Evolutionary conservation across 108 stramenopile species (phyloP).

Genomic region (Mediolabrus comicus): DNA sequence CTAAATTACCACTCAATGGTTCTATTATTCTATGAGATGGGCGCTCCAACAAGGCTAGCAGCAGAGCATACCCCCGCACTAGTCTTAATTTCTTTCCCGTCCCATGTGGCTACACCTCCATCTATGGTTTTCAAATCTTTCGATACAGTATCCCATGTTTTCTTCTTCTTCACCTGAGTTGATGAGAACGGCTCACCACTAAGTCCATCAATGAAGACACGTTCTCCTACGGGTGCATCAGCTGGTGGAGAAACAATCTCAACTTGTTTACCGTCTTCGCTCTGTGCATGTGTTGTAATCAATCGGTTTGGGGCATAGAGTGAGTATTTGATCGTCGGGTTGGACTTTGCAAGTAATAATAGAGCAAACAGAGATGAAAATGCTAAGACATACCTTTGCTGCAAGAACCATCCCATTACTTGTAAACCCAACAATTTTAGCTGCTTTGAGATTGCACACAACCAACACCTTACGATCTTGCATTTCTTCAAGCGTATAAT

Average conservation of each 20-base stretch:
- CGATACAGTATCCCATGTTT: constrained; percentile 74
- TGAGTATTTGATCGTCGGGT: neutral
- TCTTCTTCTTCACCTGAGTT: constrained; percentile 88
- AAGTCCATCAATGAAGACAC: constrained; percentile 81
- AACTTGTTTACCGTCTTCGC: constrained; percentile 67
- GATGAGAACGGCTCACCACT: constrained; percentile 75
- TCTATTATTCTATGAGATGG: constrained; percentile 69
- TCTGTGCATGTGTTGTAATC: constrained; percentile 18
- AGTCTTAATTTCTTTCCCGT: constrained; percentile 73
- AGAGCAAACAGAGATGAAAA: neutral
- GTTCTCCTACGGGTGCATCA: constrained; percentile 81
- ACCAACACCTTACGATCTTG: constrained; percentile 86
- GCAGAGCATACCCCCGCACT: constrained; percentile 73
- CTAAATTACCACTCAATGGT: too few relatives aligned
- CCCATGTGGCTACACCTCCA: constrained; percentile 78
- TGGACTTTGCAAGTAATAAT: too few relatives aligned
- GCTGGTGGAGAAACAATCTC: constrained; percentile 82
- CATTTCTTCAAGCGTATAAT: constrained; percentile 88
- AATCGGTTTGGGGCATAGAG: too few relatives aligned
- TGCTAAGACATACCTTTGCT: constrained; percentile 53
- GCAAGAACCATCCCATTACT: constrained; percentile 92
- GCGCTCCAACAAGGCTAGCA: constrained; percentile 66
- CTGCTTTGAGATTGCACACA: constrained; percentile 90
- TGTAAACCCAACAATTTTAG: constrained; percentile 79
- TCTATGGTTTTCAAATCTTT: constrained; percentile 76